A percentile compares a stretch with the other conserved stretches of the same genome.
phyloP scores from a whole-genome alignment of 257 asterid species.

The Jacaranda mimosifolia region DNA sequence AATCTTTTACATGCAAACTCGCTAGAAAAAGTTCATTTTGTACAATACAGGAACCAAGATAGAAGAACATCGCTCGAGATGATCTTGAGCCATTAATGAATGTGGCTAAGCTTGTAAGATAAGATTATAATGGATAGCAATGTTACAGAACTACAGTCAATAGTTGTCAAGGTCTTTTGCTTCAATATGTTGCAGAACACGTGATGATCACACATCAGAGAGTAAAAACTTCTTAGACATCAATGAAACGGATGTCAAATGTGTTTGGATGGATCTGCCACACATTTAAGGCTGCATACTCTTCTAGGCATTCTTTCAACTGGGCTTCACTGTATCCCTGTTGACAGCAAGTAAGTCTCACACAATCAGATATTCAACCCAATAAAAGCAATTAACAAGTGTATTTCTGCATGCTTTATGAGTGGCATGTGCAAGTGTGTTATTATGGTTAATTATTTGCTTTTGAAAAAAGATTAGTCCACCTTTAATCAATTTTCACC shows the following conservation, averaged over 20 bases:
- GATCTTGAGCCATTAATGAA: background rate
- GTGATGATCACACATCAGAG: background rate
- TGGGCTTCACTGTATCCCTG: constrained; percentile 99
- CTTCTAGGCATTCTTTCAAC: constrained; percentile 93
- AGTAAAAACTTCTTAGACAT: constrained; percentile 52
- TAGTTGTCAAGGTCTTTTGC: background rate
- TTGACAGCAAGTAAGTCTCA: constrained; percentile 34
- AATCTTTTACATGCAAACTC: too few species aligned
- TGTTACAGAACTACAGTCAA: background rate
- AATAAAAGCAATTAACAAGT: background rate
- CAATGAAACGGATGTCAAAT: constrained; percentile 84
- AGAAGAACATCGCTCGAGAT: too few species aligned
- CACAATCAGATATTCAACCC: constrained; percentile 27
- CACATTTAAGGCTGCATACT: constrained; percentile 94
- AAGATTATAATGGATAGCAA: constrained; percentile 10
- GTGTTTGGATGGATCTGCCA: constrained; percentile 99
- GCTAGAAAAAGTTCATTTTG: too few species aligned
- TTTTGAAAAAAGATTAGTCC: too few species aligned
- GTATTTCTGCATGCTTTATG: constrained; percentile 3
- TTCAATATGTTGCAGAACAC: constrained; percentile 8
- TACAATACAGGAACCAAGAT: too few species aligned
- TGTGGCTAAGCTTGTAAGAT: background rate
- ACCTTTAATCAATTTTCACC: too few species aligned
- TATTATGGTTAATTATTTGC: background rate
- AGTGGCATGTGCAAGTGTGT: background rate